Evolutionary conservation across 805 yeast species (phyloP).

Genomic region (Allodekkera sacchari): DNA sequence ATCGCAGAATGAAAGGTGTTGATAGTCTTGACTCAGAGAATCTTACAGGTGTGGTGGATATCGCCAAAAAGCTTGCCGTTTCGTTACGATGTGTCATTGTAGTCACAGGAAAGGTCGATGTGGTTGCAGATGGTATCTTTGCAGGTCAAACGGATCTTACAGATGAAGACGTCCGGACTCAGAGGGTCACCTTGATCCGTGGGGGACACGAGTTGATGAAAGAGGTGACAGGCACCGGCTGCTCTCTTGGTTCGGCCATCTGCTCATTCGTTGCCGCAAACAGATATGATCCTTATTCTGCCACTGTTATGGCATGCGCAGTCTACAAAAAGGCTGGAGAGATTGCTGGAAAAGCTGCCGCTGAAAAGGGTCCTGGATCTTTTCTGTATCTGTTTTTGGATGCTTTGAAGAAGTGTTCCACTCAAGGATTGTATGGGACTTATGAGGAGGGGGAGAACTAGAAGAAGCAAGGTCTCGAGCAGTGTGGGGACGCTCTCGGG

Average conservation of each 20-base stretch:
- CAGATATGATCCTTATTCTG: constrained; percentile 31
- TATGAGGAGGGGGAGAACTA: too few relatives aligned
- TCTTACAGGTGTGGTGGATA: constrained; percentile 23
- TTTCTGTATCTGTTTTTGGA: constrained; percentile 44
- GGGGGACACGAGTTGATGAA: constrained; percentile 66
- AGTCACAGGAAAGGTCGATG: constrained; percentile 55
- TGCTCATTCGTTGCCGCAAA: constrained; percentile 47
- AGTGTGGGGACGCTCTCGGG: too few relatives aligned
- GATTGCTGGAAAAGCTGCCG: constrained; percentile 31
- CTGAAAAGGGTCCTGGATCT: constrained; percentile 44
- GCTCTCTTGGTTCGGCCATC: constrained; percentile 69
- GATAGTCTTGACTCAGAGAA: constrained; percentile 32
- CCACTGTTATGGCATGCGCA: constrained; percentile 46
- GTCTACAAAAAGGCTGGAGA: constrained; percentile 57
- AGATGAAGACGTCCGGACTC: constrained; percentile 12
- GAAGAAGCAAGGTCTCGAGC: too few relatives aligned
- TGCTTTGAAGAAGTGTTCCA: constrained; percentile 16
- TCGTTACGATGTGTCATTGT: constrained; percentile 55
- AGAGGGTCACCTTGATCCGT: constrained; percentile 25
- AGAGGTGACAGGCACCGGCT: constrained; percentile 72
- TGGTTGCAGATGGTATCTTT: constrained; percentile 37
- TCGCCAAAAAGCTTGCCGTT: constrained; percentile 41
- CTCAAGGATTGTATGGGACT: too few relatives aligned
- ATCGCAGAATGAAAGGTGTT: constrained; percentile 59
- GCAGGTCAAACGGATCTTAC: constrained; percentile 12